These are phyloP conservation scores for Amaranthus hypochondriacus DNA, from an alignment of 148 eudicot genomes.

Conservation along the genomic window DNA sequence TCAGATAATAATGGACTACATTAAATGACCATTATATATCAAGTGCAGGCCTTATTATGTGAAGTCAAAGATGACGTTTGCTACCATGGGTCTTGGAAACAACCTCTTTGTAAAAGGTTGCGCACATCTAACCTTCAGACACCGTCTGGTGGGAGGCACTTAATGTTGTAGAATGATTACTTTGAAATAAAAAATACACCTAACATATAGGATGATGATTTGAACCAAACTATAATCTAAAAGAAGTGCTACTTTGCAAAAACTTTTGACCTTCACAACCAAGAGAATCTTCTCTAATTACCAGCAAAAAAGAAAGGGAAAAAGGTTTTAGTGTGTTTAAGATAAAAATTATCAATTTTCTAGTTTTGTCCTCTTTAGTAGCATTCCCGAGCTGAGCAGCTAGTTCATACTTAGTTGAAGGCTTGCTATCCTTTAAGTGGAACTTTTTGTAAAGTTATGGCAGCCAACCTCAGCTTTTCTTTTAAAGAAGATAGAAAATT, in stretches of 20 bases:
- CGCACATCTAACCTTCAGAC: too few relatives aligned
- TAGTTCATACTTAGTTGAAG: constrained; percentile 20
- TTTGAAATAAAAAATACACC: background rate
- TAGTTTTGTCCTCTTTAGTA: constrained; percentile 24
- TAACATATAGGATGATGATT: constrained; percentile 15
- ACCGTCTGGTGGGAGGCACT: background rate
- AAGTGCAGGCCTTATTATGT: too few relatives aligned
- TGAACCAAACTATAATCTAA: background rate
- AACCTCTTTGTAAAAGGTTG: too few relatives aligned
- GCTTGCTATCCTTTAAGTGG: constrained; percentile 26
- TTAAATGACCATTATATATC: too few relatives aligned
- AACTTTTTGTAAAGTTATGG: constrained; percentile 29
- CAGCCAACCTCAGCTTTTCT: constrained; percentile 23
- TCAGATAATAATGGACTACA: too few relatives aligned
- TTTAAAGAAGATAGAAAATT: constrained; percentile 4
- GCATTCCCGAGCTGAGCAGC: constrained; percentile 18
- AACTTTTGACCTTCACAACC: constrained; percentile 29
- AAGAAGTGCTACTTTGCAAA: constrained; percentile 17
- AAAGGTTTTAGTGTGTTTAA: background rate
- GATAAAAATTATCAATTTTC: constrained; percentile 11
- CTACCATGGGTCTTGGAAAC: too few relatives aligned
- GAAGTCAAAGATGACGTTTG: too few relatives aligned
- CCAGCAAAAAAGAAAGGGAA: constrained; percentile 4
- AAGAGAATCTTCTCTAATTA: constrained; percentile 27
- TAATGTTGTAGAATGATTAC: background rate